phyloP scores from a whole-genome alignment of 306 rosid genomes.

The Sphenostylis stenocarpa region DNA sequence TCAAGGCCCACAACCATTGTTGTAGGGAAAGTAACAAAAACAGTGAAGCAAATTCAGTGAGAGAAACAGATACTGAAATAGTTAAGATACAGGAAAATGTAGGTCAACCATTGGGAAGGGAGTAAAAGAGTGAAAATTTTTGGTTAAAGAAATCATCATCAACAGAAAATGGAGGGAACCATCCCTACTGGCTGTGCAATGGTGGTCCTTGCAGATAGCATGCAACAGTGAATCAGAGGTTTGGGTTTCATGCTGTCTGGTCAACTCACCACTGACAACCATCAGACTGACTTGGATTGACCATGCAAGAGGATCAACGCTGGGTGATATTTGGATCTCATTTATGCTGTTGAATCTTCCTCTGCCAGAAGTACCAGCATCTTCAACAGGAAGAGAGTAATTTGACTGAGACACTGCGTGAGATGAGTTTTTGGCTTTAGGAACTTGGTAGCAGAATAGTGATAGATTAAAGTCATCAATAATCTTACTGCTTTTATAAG shows the following conservation, averaged over 20 bases:
- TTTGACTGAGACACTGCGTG: not conserved
- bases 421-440: not conserved
- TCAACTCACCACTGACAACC: not conserved
- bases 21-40: not conserved
- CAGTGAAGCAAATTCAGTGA: not conserved
- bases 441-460: not conserved
- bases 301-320: not conserved
- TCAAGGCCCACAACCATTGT: too few species aligned
- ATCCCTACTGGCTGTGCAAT: not conserved
- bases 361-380: not conserved
- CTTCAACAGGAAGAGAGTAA: constrained; percentile 14
- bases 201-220: not conserved
- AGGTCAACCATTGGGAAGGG: not conserved
- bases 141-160: not conserved
- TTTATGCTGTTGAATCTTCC: not conserved
- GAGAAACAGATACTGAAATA: not conserved
- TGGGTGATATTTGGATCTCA: not conserved
- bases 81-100: not conserved
- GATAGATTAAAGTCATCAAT: not conserved
- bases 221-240: not conserved
- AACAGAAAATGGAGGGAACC: not conserved
- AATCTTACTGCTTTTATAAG: not conserved
- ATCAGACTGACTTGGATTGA: not conserved
- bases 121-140: not conserved
- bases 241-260: not conserved